Evolutionary conservation across 2,329 filamentous ascomycete species (phyloP).

Genomic region (Lojkania enalia): DNA sequence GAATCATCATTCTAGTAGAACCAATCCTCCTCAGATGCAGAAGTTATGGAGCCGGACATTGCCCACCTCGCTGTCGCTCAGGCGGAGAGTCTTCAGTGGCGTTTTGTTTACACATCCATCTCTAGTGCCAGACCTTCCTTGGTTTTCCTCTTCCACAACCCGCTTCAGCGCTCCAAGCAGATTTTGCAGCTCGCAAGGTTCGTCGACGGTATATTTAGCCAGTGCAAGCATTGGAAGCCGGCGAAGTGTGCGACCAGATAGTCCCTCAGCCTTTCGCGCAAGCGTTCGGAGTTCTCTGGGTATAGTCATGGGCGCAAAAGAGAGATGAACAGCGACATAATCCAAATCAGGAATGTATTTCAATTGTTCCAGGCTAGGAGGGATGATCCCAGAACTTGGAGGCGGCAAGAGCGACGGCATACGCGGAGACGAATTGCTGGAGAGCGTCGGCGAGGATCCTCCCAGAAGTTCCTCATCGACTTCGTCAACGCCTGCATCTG

Average conservation of each 20-base stretch:
- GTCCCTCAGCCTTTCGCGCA: slow-evolving; percentile 24
- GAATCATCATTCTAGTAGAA: too few relatives aligned
- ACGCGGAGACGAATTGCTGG: too few relatives aligned
- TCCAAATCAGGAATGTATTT: slow-evolving; percentile 29
- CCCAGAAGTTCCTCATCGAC: slow-evolving; percentile 6
- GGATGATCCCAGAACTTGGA: not conserved
- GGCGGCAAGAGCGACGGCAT: too few relatives aligned
- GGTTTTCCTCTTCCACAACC: slow-evolving; percentile 3
- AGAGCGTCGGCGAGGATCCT: too few relatives aligned
- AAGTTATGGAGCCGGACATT: too few relatives aligned
- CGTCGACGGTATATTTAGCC: slow-evolving; percentile 18
- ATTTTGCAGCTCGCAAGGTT: slow-evolving; percentile 17
- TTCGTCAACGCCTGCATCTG: not conserved
- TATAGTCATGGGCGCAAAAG: slow-evolving; percentile 22
- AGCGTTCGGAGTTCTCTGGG: slow-evolving; percentile 36
- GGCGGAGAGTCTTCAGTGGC: too few relatives aligned
- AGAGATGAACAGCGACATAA: slow-evolving; percentile 30
- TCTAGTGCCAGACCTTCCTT: too few relatives aligned
- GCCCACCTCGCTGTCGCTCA: too few relatives aligned
- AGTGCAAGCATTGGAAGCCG: slow-evolving; percentile 20
- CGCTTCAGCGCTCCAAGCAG: slow-evolving; percentile 17
- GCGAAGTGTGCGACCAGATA: slow-evolving; percentile 25
- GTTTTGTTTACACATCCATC: too few relatives aligned
- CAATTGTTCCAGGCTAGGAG: not conserved
- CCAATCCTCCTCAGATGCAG: too few relatives aligned